Base-by-base conservation (phyloP, 176 grass and related monocot species). In the Saccharum officinarum region DNA sequence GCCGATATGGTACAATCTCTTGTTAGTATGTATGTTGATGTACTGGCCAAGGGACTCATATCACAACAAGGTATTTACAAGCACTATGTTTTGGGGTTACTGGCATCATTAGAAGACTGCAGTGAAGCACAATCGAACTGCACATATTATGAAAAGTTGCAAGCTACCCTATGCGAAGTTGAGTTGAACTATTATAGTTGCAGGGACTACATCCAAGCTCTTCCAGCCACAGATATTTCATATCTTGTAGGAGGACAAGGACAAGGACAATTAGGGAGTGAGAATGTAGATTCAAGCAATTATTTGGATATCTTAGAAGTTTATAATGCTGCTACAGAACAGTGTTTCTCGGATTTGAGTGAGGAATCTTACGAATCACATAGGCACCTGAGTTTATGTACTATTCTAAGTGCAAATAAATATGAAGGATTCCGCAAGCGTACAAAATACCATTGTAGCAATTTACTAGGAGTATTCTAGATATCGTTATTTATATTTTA, bases 81-180 rank as follows among this genome's bases (percentile, higher is more conserved):
- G 88, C 96, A 98, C 77, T 88, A 98, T 80, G 86, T 98, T 82
- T 71, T 98, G 67, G 87, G 80, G 57, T 59, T 89, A 70, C 79
- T 98, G 89, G 89, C 93, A 76, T 98, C 91, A 87, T 92, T 95
- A 78, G 96, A 98, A 95, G 93, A 91, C 44, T 83, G 87, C 61
- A 94, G 79, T 79, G 91, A 98, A 92, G 93, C 89, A 78, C 90
- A 84, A 44, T 89, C 84, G 57, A 93, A 89, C 61, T 87, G 42
- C 77, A 92, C 93, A 81, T 83, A 89, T 81, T 81, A 73, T 87
- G 82, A 88, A 80, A 92, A 86, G n/a, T 86, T 98, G 75, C 88
- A 95, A 54, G 86, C 40, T 8, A 42, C 89, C 73, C 71, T 98
- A 83, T 67, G 70, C 69, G 93, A 91, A 85, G 90, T 94, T 92